Conservation (phyloP, 2,329 filamentous ascomycete species). For the Penicillium sp. region DNA sequence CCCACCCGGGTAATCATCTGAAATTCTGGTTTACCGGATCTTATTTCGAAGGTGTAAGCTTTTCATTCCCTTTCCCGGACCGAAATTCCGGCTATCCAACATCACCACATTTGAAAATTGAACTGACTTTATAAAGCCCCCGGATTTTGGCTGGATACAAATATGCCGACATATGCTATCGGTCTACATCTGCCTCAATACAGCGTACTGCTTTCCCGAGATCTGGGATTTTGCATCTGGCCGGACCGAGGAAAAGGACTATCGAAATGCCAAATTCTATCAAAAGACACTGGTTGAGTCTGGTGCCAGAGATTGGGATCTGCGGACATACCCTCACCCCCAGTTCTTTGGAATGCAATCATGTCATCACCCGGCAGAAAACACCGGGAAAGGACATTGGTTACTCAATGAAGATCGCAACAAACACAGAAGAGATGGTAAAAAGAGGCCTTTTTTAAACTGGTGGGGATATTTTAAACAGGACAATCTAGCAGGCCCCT, state of each 20-base stretch:
- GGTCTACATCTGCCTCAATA: slow-evolving; percentile 14
- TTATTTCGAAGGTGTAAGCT: not conserved
- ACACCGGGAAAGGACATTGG: not conserved
- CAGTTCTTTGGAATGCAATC: slow-evolving; percentile 6
- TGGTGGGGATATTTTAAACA: not conserved
- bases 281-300: slow-evolving; percentile 1
- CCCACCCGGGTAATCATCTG: slow-evolving; percentile 4
- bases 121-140: slow-evolving; percentile 1
- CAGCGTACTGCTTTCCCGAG: slow-evolving; percentile 8
- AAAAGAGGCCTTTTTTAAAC: not conserved
- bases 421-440: not conserved
- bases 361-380: not conserved
- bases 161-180: slow-evolving; percentile 4
- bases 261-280: slow-evolving; percentile 13
- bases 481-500: not conserved
- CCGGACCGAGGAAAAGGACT: slow-evolving; percentile 1
- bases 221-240: slow-evolving; percentile 2
- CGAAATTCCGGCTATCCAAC: not conserved
- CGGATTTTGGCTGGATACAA: slow-evolving; percentile 7
- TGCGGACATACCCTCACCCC: slow-evolving; percentile 7
- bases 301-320: slow-evolving; percentile 1
- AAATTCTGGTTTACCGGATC: not conserved
- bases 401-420: not conserved
- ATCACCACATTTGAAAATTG: not conserved
- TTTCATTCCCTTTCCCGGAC: not conserved